Base-by-base conservation (phyloP, 371 early-diverging fungal species). In the Lichtheimia corymbifera region DNA sequence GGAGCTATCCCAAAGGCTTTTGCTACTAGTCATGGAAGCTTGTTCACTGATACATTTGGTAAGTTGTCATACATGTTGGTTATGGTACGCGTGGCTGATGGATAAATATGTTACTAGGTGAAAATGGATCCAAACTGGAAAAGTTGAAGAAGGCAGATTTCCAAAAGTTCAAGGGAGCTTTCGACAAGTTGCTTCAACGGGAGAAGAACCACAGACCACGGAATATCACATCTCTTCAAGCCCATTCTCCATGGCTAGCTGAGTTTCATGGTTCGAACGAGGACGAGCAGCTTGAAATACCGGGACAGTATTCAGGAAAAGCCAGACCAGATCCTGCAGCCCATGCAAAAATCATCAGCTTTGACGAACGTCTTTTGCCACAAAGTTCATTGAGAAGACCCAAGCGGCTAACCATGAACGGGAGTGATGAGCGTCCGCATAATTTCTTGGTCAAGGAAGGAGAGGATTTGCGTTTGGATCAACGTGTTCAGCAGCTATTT, bases 391-490 rank as follows among this genome's bases (percentile, higher is more conserved):
- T 91, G 43, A 74, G 93, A 51, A 82, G 83, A 53, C 93, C 93
- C 5, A 93, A 91, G 62, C 70, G 87, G 18, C 59, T 91, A 18
- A 75, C 69, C n/a, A 85, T 91, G 20, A 72, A 88, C 55, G 93
- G 91, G 0, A 78, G 83, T 13, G 91, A 93, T 57, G 92, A 88
- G 58, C 76, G 77, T 30, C 85, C 86, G 28, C 80, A 91, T 43
- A 61, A 76, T 13, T 91, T 88, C 70, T 77, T 93, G 18, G 89
- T 91, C 25, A 93, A 93, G 86, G 92, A 90, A 15, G 93, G 93
- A 5, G 93, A 93, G 63, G 93, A 93, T 68, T 69, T 93, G 42
- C 80, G 93, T 5, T 62, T 91, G 4, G 93, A 93, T 73, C 91
- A 93, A 63, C 80, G 93, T 55, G 83, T 93, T 22, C 79, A 93